Evolutionary conservation across 2,329 filamentous ascomycete species (phyloP), one percentile per base, ranked within the genome.

Genomic region (Thelonectria blattea): DNA sequence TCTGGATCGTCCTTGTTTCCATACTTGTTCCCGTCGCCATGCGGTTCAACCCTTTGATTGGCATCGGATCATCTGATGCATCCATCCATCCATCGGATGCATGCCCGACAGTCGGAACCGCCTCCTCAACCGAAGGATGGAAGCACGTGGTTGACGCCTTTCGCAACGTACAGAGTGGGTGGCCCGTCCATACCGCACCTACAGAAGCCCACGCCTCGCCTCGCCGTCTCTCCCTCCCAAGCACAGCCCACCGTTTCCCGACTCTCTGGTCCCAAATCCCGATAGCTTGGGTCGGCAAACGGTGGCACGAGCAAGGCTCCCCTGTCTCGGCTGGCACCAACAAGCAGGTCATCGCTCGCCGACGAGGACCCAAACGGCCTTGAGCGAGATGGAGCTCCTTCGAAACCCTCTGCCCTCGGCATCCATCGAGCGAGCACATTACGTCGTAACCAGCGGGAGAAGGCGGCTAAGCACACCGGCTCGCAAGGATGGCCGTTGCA

Each of bases 231-330:
- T 45, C 49, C 58, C 60, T 51, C 57, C 57, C 30, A n/a, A 59
- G 56, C 62, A 58, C 58, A 70, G 63, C 61, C 66, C 65, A 69
- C 66, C 67, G 57, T 62, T 65, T 70, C 68, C 72, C 72, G 68
- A 69, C 52, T 65, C 63, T 71, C 63, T 71, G 73, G 73, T 70
- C 67, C 68, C 64, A 64, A 64, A 72, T 68, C 70, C 73, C 73
- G 73, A 74, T 65, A 61, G 67, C 67, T 67, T 72, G 73, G 73
- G 71, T 75, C 73, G 72, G 73, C 65, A 74, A 74, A 68, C 68
- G 67, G 63, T 71, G 68, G 67, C 66, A 67, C 60, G 64, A 66
- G 65, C 72, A 68, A 71, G 72, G 71, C 56, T 65, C 71, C 71
- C 70, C 64, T 71, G 68, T 71, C 67, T 61, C 63, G 52, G 65